phyloP scores from a whole-genome alignment of 2,329 filamentous ascomycete genomes.

The Arthrocladium fulminans region DNA sequence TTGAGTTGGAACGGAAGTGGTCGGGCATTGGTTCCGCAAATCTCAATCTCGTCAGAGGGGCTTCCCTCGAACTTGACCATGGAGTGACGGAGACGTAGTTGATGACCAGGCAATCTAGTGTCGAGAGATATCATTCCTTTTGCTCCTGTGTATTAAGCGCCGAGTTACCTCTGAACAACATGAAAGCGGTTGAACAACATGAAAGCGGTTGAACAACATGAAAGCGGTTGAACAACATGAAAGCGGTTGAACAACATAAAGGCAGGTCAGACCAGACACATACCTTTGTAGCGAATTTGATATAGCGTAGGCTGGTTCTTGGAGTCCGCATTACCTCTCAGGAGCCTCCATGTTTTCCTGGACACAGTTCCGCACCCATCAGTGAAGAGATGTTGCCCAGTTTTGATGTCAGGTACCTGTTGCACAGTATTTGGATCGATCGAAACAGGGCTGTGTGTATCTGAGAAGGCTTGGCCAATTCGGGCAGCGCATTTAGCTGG shows the following conservation, averaged over 20 bases:
- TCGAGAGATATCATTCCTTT: constrained; percentile 76
- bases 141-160: constrained; percentile 40
- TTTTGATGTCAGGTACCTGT: constrained; percentile 26
- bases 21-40: constrained; percentile 60
- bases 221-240: too few relatives aligned
- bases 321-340: constrained; percentile 32
- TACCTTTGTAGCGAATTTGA: constrained; percentile 63
- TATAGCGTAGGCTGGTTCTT: constrained; percentile 53
- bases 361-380: constrained; percentile 75
- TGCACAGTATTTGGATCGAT: constrained; percentile 28
- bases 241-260: too few relatives aligned
- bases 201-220: too few relatives aligned
- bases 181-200: too few relatives aligned
- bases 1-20: constrained; percentile 66
- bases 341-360: constrained; percentile 32
- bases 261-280: constrained; percentile 10
- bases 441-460: constrained; percentile 57
- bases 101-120: constrained; percentile 46
- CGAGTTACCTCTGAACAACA: too few relatives aligned
- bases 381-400: constrained; percentile 55
- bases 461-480: constrained; percentile 61
- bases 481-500: constrained; percentile 52
- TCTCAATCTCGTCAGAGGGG: constrained; percentile 52
- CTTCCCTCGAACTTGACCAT: constrained; percentile 69
- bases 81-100: constrained; percentile 57